phyloP scores from a whole-genome alignment of 257 asterid species.

The Coffea eugenioides region DNA sequence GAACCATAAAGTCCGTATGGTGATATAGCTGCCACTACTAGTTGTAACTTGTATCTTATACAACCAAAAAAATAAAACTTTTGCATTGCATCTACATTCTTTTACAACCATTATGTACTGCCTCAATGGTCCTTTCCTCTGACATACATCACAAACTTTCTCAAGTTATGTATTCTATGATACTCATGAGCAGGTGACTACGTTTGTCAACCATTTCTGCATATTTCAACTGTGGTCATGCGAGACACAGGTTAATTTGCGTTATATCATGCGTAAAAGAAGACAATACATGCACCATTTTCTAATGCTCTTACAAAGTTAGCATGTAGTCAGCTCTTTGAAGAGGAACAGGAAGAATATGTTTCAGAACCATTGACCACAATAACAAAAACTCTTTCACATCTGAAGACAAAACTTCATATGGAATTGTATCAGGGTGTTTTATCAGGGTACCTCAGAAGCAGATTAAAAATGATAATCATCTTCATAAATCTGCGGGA shows the following conservation, averaged over 20 bases:
- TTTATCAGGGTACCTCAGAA: too few species aligned
- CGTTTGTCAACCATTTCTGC: neutral
- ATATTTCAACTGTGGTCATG: neutral
- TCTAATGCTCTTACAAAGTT: neutral
- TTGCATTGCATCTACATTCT: neutral
- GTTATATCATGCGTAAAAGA: neutral
- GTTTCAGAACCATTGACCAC: neutral
- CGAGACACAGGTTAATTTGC: neutral
- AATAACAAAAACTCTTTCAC: too few species aligned
- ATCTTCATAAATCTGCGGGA: too few species aligned
- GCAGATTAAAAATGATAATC: too few species aligned
- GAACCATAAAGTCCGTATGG: neutral
- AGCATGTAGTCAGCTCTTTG: neutral
- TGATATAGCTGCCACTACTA: neutral
- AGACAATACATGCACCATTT: neutral
- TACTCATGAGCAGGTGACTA: neutral
- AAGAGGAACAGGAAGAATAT: neutral
- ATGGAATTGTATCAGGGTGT: too few species aligned
- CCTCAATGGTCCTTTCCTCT: neutral
- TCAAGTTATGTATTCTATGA: neutral
- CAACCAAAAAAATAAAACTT: neutral
- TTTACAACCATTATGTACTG: neutral
- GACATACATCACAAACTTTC: neutral
- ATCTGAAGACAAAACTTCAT: too few species aligned
- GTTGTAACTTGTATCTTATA: neutral